Conservation (phyloP, 345 rosid species). For the Jatropha curcas region DNA sequence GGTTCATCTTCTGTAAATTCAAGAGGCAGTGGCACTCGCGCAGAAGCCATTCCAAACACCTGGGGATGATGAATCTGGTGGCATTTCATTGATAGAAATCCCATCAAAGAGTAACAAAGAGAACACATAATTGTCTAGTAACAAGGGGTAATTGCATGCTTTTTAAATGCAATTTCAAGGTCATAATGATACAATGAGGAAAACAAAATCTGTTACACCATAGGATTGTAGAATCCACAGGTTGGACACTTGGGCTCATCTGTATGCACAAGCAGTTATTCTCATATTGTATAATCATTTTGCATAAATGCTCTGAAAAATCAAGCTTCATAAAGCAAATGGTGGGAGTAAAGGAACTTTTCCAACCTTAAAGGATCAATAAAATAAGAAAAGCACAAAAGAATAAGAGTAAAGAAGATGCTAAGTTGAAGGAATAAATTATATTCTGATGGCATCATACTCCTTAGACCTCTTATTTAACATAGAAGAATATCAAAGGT, state of each 20-base stretch:
- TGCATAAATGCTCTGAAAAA: slow-evolving; percentile 27
- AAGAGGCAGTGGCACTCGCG: slow-evolving; percentile 67
- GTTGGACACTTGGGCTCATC: not conserved
- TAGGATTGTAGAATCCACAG: too few relatives aligned
- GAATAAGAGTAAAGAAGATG: slow-evolving; percentile 39
- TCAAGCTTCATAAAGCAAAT: slow-evolving; percentile 20
- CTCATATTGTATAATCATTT: slow-evolving; percentile 14
- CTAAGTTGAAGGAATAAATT: slow-evolving; percentile 24
- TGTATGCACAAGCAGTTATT: not conserved
- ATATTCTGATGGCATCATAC: not conserved
- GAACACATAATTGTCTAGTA: slow-evolving; percentile 15
- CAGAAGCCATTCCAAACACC: slow-evolving; percentile 47
- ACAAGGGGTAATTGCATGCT: not conserved
- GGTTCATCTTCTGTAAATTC: slow-evolving; percentile 57
- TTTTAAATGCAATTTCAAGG: slow-evolving; percentile 19
- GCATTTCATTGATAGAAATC: slow-evolving; percentile 26
- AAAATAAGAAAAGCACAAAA: slow-evolving; percentile 25
- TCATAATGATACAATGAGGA: not conserved
- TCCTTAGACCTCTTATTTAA: not conserved
- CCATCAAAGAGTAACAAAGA: slow-evolving; percentile 24
- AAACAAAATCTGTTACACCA: too few relatives aligned
- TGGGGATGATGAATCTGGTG: slow-evolving; percentile 57
- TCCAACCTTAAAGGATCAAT: slow-evolving; percentile 15
- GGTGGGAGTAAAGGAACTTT: slow-evolving; percentile 9
- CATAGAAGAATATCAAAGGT: not conserved